Evolutionary conservation across 495 filamentous ascomycete species (phyloP).

Genomic region (Gamarada debralockiae): DNA sequence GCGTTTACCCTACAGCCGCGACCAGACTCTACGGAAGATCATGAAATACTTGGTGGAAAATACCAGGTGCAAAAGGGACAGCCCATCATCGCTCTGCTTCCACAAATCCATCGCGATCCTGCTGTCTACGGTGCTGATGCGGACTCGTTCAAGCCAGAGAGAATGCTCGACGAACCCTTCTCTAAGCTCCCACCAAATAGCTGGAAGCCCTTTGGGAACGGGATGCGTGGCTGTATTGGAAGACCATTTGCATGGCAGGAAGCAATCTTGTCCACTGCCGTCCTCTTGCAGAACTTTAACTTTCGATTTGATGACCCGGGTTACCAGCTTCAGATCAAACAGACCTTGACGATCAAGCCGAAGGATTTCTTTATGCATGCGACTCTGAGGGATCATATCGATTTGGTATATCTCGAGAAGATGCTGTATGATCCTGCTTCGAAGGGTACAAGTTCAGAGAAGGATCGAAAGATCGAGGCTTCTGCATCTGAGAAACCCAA

Average conservation of each 20-base stretch:
- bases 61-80: slow-evolving; percentile 59
- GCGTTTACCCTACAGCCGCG: slow-evolving; percentile 39
- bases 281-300: slow-evolving; percentile 62
- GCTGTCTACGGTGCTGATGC: slow-evolving; percentile 50
- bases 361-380: slow-evolving; percentile 67
- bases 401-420: slow-evolving; percentile 53
- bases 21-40: slow-evolving; percentile 41
- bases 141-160: slow-evolving; percentile 54
- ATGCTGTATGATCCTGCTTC: slow-evolving; percentile 30
- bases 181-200: slow-evolving; percentile 46
- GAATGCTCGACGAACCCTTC: slow-evolving; percentile 61
- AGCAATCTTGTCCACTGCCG: slow-evolving; percentile 44
- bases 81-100: slow-evolving; percentile 45
- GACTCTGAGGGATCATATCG: slow-evolving; percentile 51
- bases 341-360: slow-evolving; percentile 75
- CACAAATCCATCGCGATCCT: slow-evolving; percentile 48
- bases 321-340: slow-evolving; percentile 64
- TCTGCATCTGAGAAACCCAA: slow-evolving; percentile 14
- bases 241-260: slow-evolving; percentile 65
- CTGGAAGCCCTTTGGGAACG: slow-evolving; percentile 65
- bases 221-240: slow-evolving; percentile 47
- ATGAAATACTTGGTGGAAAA: slow-evolving; percentile 54
- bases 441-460: slow-evolving; percentile 2
- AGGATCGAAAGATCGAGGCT: slow-evolving; percentile 19
- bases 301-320: slow-evolving; percentile 50